A percentile compares a stretch with the other conserved stretches of the same genome.
Evolutionary conservation across 345 rosid species (phyloP).

Genomic region (Hirschfeldia incana): DNA sequence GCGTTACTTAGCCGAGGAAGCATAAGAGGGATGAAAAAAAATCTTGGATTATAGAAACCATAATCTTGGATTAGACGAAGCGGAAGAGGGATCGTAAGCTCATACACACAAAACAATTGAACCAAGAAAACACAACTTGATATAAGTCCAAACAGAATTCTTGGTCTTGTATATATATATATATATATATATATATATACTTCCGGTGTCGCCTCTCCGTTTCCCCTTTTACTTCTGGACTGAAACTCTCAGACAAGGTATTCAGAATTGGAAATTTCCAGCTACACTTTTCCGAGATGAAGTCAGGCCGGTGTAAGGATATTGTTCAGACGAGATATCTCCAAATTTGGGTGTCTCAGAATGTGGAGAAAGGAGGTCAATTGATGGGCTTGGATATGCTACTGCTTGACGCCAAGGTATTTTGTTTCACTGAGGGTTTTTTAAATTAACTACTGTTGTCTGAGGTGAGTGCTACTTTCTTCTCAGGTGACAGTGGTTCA

Average conservation of each 20-base stretch:
- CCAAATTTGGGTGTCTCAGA: neutral
- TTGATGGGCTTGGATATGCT: neutral
- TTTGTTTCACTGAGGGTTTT: neutral
- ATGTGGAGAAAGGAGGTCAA: neutral
- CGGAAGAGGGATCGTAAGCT: neutral
- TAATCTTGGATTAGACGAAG: neutral
- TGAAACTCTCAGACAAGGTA: neutral
- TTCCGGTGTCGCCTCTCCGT: neutral
- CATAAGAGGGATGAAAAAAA: neutral
- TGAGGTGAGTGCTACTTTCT: neutral
- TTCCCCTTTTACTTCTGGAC: neutral
- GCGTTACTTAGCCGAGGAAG: neutral
- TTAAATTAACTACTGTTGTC: neutral
- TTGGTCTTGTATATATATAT: too few relatives aligned
- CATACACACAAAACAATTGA: too few relatives aligned
- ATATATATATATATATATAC: too few relatives aligned
- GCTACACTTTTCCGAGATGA: neutral
- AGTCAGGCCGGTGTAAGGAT: neutral
- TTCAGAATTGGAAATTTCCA: neutral
- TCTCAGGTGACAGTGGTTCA: neutral
- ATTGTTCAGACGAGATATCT: neutral
- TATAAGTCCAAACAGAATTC: too few relatives aligned
- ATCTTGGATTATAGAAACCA: neutral
- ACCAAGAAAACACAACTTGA: too few relatives aligned
- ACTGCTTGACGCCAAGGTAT: neutral